Conservation (phyloP, 2,329 filamentous ascomycete genomes). For the Colletotrichum shisoi region DNA sequence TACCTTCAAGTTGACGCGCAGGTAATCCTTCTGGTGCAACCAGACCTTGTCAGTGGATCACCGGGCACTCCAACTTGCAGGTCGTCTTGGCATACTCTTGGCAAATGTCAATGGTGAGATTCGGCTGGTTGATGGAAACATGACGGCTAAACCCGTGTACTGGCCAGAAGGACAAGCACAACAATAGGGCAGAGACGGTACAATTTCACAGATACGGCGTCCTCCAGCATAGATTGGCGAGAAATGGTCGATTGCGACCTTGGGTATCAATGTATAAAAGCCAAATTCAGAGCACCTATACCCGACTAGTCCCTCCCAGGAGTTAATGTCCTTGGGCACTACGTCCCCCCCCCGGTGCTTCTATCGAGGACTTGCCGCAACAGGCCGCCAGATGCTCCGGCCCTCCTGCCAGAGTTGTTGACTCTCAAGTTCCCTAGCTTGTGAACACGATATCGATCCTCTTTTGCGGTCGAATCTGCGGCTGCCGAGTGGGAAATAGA, state of each 20-base stretch:
- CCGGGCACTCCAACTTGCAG: neutral
- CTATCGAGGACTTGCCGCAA: conserved; percentile 34
- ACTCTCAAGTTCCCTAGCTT: neutral
- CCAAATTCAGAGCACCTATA: conserved; percentile 16
- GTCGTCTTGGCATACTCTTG: conserved; percentile 7
- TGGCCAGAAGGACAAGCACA: neutral
- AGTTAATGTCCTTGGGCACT: conserved; percentile 20
- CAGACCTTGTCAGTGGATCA: neutral
- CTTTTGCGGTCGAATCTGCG: neutral
- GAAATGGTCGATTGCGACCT: neutral
- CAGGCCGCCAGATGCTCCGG: neutral
- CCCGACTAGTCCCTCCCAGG: neutral
- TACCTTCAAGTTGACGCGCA: neutral
- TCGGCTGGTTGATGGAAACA: neutral
- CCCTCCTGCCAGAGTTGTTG: conserved; percentile 6
- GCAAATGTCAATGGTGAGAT: neutral
- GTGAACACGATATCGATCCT: conserved; percentile 1
- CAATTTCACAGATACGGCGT: too few relatives aligned
- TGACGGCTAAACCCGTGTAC: neutral
- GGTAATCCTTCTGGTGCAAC: conserved; percentile 4
- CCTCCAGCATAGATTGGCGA: neutral
- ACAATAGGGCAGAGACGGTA: neutral
- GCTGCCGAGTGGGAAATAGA: neutral
- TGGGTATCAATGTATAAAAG: conserved; percentile 11
- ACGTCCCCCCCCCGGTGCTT: conserved; percentile 30